A percentile compares a stretch with the other conserved stretches of the same genome.
Conservation (phyloP, 108 stramenopile genomes). For the Fragilariopsis cylindrus region DNA sequence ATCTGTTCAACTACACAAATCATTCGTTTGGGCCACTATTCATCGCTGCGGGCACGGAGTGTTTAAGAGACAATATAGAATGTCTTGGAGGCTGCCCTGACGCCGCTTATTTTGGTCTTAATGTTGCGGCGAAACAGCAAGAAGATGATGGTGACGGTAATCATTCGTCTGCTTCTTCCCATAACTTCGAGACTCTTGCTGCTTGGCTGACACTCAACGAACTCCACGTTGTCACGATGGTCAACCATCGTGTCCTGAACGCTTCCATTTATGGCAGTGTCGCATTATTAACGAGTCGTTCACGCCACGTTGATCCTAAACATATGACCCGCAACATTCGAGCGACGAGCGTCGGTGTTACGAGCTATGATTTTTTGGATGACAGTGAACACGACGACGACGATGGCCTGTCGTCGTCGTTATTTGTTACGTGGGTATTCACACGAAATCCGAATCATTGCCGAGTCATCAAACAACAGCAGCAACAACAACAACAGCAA, state of each 20-base stretch:
- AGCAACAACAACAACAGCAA: not conserved
- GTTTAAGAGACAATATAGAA: not conserved
- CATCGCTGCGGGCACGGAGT: not conserved
- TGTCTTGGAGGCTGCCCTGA: constrained; percentile 10
- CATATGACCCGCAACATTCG: not conserved
- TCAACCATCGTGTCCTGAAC: constrained; percentile 1
- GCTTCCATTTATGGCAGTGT: constrained; percentile 4
- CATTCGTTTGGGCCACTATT: not conserved
- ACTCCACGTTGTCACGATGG: not conserved
- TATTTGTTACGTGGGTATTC: not conserved
- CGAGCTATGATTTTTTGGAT: not conserved
- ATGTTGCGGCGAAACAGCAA: not conserved
- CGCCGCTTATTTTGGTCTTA: constrained; percentile 10
- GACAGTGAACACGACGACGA: not conserved
- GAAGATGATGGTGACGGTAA: no score
- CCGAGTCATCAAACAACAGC: not conserved
- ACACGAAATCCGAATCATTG: constrained; percentile 11
- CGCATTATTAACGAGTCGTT: not conserved
- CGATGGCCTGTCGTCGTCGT: not conserved
- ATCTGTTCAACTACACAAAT: not conserved
- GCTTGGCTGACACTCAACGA: not conserved
- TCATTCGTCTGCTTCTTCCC: no score
- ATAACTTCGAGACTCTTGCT: not conserved
- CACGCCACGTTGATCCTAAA: not conserved
- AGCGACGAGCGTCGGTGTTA: constrained; percentile 6